phyloP scores from a whole-genome alignment of 345 rosid species.

The Litchi chinensis region DNA sequence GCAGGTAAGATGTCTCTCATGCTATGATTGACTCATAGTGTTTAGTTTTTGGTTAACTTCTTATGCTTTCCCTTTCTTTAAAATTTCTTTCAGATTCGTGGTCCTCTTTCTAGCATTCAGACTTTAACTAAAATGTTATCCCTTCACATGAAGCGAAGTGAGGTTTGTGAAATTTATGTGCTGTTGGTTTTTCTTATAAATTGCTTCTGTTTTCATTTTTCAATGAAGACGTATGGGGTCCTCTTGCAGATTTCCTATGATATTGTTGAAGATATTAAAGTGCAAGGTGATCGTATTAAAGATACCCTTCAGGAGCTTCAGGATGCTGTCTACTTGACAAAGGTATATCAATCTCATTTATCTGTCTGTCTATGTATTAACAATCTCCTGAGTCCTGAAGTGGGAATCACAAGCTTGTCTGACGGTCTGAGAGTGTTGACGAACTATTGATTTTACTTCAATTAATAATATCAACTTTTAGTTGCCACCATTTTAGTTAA shows the following conservation, averaged over 20 bases:
- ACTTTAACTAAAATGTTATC: constrained; percentile 83
- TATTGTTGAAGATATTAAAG: constrained; percentile 75
- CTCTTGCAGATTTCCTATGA: constrained; percentile 69
- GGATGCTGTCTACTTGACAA: constrained; percentile 84
- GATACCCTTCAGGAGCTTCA: constrained; percentile 88
- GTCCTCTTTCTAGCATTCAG: constrained; percentile 80
- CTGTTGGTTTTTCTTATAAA: constrained; percentile 13
- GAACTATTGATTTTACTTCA: not conserved
- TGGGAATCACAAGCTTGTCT: not conserved
- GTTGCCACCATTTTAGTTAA: not conserved
- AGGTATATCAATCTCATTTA: constrained; percentile 42
- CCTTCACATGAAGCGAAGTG: constrained; percentile 67
- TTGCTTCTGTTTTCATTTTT: not conserved
- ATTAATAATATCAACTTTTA: not conserved
- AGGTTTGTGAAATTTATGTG: constrained; percentile 47
- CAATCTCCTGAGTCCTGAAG: not conserved
- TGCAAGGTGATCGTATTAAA: constrained; percentile 67
- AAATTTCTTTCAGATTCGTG: constrained; percentile 59
- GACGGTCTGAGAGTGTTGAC: not conserved
- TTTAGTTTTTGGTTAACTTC: constrained; percentile 13
- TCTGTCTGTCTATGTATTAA: not conserved
- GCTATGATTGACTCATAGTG: not conserved
- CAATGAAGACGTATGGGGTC: not conserved
- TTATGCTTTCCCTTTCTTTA: constrained; percentile 14
- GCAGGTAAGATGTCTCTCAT: constrained; percentile 54